Percentiles rank a stretch among this genome's conserved stretches.
Evolutionary conservation across 2,329 filamentous ascomycete species (phyloP).

Genomic region (Furcasterigmium sp.): DNA sequence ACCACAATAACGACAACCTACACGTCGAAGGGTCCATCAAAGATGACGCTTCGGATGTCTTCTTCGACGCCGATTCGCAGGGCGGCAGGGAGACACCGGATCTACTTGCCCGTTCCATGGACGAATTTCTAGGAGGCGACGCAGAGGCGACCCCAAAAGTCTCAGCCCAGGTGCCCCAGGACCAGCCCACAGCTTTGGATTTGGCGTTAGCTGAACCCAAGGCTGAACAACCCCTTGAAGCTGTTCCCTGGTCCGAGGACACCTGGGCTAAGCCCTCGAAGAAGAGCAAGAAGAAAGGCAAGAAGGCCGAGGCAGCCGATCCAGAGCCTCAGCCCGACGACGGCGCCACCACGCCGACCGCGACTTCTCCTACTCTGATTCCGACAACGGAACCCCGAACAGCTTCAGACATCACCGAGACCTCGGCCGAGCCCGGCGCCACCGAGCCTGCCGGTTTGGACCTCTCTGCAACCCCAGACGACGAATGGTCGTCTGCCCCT

Average conservation of each 20-base stretch:
- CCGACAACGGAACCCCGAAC: no score
- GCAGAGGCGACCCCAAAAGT: not conserved
- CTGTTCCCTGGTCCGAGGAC: not conserved
- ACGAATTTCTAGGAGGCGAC: not conserved
- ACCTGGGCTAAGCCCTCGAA: not conserved
- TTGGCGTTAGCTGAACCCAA: not conserved
- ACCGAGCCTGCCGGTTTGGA: not conserved
- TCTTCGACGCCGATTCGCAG: constrained; percentile 2
- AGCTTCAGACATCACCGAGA: not conserved
- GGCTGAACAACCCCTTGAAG: not conserved
- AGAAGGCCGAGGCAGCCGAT: constrained; percentile 8
- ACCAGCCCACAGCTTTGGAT: not conserved
- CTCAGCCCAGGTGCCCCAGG: not conserved
- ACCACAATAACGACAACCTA: not conserved
- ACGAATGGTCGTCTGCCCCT: constrained; percentile 2
- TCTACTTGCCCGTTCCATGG: not conserved
- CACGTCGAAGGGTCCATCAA: not conserved
- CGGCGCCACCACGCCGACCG: no score
- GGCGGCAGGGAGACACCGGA: not conserved
- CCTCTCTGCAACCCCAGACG: not conserved
- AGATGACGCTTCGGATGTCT: constrained; percentile 2
- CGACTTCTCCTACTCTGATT: no score
- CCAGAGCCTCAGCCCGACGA: not conserved
- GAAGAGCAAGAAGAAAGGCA: constrained; percentile 6
- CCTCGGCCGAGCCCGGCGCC: not conserved